Percentiles rank a stretch among this genome's conserved stretches.
phyloP scores from a whole-genome alignment of 2,329 filamentous ascomycete genomes.

The Colletotrichum endophyticum region DNA sequence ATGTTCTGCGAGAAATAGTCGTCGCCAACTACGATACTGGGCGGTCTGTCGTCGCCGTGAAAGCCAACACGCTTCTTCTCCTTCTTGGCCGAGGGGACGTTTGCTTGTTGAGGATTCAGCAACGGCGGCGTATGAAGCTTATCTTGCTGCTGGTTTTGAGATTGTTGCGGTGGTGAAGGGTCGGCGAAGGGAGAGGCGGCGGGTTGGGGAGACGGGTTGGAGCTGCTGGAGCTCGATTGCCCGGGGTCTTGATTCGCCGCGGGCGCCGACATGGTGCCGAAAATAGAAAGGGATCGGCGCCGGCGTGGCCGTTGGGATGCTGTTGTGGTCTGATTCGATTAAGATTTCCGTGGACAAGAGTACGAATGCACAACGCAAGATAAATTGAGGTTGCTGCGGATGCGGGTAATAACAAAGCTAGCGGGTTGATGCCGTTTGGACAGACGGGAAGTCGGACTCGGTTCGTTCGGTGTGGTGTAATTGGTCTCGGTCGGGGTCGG shows the following conservation, averaged over 20 bases:
- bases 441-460: neutral
- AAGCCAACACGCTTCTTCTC: constrained; percentile 47
- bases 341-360: neutral
- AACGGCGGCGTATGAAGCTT: constrained; percentile 6
- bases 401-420: neutral
- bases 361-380: neutral
- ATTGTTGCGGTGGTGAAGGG: neutral
- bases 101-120: neutral
- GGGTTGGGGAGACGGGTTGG: neutral
- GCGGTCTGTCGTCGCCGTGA: constrained; percentile 26
- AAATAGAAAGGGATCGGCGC: constrained; percentile 2
- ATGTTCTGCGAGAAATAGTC: constrained; percentile 16
- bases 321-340: neutral
- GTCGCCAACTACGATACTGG: constrained; percentile 30
- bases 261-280: constrained; percentile 3
- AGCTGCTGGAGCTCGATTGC: constrained; percentile 1
- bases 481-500: neutral
- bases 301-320: neutral
- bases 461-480: neutral
- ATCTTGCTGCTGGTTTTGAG: neutral
- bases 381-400: neutral
- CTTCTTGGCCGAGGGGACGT: constrained; percentile 24
- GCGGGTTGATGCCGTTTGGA: neutral
- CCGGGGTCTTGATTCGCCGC: neutral
- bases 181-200: neutral